Conservation (phyloP, 1,284 basidiomycete species). For the Earliella scabrosa region DNA sequence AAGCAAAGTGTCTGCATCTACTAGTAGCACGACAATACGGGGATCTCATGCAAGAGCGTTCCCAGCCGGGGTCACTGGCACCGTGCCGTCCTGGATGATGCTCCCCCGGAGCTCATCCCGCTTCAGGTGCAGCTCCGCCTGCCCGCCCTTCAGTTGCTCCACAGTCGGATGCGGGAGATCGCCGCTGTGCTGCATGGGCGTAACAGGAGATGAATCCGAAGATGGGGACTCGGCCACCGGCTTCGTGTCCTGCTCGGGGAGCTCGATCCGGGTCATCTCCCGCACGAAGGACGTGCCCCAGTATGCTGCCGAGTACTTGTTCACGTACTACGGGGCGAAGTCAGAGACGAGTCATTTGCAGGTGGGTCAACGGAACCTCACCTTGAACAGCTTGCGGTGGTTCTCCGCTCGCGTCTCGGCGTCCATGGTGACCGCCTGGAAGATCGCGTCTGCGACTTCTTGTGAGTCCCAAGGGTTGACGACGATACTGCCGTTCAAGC, state of each 20-base stretch:
- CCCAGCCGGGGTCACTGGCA: conserved; percentile 34
- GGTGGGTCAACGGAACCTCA: conserved; percentile 31
- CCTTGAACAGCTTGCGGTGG: conserved; percentile 92
- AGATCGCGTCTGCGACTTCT: conserved; percentile 94
- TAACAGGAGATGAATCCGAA: conserved; percentile 8
- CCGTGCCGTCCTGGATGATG: conserved; percentile 39
- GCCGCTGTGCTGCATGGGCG: conserved; percentile 18
- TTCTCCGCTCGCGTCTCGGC: conserved; percentile 83
- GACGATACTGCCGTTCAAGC: conserved; percentile 90
- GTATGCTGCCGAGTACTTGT: conserved; percentile 91
- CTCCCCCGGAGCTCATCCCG: conserved; percentile 40
- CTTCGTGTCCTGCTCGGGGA: conserved; percentile 22
- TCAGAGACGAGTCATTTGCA: background rate
- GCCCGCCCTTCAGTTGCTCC: conserved; percentile 42
- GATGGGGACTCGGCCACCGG: conserved; percentile 19
- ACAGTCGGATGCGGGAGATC: conserved; percentile 37
- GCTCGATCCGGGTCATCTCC: conserved; percentile 70
- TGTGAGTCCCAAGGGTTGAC: conserved; percentile 98
- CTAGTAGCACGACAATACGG: no score
- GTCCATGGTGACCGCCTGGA: conserved; percentile 92
- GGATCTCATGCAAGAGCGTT: conserved; percentile 26
- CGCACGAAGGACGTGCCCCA: conserved; percentile 92
- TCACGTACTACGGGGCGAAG: conserved; percentile 66
- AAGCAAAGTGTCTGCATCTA: no score
- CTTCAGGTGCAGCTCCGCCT: conserved; percentile 39